Evolutionary conservation across 2,329 filamentous ascomycete genomes (phyloP), one percentile per base, ranked within the genome.

Genomic region (Capronia coronata): DNA sequence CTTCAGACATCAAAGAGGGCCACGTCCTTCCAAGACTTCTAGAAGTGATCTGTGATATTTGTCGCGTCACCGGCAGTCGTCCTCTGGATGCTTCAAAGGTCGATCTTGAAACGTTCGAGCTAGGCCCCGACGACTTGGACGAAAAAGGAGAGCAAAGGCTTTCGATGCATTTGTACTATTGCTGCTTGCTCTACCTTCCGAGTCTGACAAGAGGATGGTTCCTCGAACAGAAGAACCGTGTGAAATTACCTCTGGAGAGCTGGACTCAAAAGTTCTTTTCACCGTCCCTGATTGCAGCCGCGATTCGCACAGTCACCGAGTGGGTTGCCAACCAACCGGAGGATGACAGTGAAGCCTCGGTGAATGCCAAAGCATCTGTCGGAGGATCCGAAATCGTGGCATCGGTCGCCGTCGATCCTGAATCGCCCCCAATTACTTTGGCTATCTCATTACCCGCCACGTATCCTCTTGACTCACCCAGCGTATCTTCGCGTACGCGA

Each of bases 351-450:
- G 75, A 79, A 30, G 68, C 70, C 32, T 65, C 71, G 7, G 71
- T 84, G 59, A 69, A 67, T 13, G 75, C 97, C 49, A 90, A 86
- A 64, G 79, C 94, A 8, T 86, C 83, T 48, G 76, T 77, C 27
- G 74, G 79, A 9, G 81, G 82, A 0, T 78, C 79, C 42, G 91
- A 97, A 66, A 80, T 97, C 29, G 84, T 83, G 10, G 89, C 88
- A 0, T 83, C 83, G 2, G 96, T 95, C 64, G 81, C 86, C 45
- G 80, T 98, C 9, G 93, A 98, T 64, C 91, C 97, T 52, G 81
- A 86, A 60, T 82, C 82, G 23, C 88, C 93, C 49, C 77, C 83
- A 9, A 93, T 97, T 55, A 76, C 82, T 29, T 83, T 98, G 61
- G 76, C 82, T n/a, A 84, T 98, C 60, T 78, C 79, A 4, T 76